phyloP scores from a whole-genome alignment of 768 basidiomycete genomes.

The Royoungia palumana region DNA sequence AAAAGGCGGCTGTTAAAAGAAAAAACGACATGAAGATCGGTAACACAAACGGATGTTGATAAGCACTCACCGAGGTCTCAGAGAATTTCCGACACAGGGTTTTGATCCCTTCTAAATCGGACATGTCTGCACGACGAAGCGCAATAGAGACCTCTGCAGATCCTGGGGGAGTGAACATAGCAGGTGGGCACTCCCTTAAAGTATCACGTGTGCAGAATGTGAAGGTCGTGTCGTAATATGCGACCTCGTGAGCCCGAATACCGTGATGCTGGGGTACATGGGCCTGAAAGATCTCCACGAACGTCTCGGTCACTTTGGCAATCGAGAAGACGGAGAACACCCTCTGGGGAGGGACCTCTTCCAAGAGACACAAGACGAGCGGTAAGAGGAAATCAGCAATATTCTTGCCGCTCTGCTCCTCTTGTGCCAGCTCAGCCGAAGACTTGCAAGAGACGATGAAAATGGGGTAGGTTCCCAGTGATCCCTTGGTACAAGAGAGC shows the following conservation, averaged over 20 bases:
- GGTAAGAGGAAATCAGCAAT: constrained; percentile 6
- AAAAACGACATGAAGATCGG: background rate
- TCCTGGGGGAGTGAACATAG: background rate
- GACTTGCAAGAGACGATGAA: constrained; percentile 30
- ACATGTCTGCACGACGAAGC: constrained; percentile 33
- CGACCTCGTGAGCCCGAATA: constrained; percentile 29
- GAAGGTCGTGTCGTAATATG: constrained; percentile 64
- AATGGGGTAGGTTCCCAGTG: constrained; percentile 57
- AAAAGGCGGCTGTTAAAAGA: constrained; percentile 50
- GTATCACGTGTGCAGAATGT: constrained; percentile 50
- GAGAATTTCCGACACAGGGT: constrained; percentile 56
- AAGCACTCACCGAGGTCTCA: constrained; percentile 49
- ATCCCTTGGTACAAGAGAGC: constrained; percentile 52
- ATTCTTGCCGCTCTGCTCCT: constrained; percentile 3
- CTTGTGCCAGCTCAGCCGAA: constrained; percentile 8
- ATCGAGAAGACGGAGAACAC: constrained; percentile 65
- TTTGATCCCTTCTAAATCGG: constrained; percentile 36
- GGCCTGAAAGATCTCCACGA: constrained; percentile 48
- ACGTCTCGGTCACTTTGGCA: constrained; percentile 42
- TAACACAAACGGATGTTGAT: background rate
- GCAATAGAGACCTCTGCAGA: constrained; percentile 19
- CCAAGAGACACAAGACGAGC: constrained; percentile 12
- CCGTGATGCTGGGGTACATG: background rate
- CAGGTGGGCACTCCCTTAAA: constrained; percentile 17
- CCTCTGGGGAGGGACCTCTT: constrained; percentile 10